Base-by-base conservation (phyloP, 139 green algal species). In the Tetraselmis striata region DNA sequence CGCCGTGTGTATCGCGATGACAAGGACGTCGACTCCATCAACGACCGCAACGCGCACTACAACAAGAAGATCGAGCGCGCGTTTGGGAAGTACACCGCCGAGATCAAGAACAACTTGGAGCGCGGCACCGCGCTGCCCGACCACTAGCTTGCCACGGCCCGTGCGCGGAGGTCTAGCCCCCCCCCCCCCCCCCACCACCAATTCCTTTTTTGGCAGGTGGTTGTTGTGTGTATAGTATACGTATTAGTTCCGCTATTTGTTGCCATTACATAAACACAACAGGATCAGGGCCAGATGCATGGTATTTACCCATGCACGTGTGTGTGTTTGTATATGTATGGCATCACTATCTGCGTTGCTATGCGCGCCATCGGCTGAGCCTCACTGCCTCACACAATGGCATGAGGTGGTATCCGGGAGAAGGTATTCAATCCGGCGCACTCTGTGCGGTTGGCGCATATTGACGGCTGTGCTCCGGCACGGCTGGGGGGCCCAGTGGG, bases 21-120 rank as follows among this genome's bases (percentile, higher is more conserved):
- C 79, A 87, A 91, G 78, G 94, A 98, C 83, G 91, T 99, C 29
- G 94, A 98, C 87, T 95, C 90, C 88, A 99, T 99, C 91, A 99
- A 99, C 89, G 85, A 94, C 29, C 88, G 94, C 81, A 99, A 99
- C 81, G 95, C 91, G 30, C 88, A 95, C 84, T 99, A 98, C 93
- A 99, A 99, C 91, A 93, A 93, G 86, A 98, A 98, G 89, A 95
- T 99, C 78, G 93, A 98, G 79, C 88, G 95, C 27, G 88, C 90
- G 18, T 99, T 96, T 88, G 94, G 89, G 1, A 81, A 91, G 59
- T 91, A 94, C 87, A 95, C 91, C 1, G 80, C 84, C 27, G 95
- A 98, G 89, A 98, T 97, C 85, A 98, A 98, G 90, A 93, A 93
- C 59, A 99, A 99, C 84, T 86, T 99, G 87, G 97, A 99, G 90